Evolutionary conservation across 257 asterid genomes (phyloP).

Genomic region (Echites panduratus): DNA sequence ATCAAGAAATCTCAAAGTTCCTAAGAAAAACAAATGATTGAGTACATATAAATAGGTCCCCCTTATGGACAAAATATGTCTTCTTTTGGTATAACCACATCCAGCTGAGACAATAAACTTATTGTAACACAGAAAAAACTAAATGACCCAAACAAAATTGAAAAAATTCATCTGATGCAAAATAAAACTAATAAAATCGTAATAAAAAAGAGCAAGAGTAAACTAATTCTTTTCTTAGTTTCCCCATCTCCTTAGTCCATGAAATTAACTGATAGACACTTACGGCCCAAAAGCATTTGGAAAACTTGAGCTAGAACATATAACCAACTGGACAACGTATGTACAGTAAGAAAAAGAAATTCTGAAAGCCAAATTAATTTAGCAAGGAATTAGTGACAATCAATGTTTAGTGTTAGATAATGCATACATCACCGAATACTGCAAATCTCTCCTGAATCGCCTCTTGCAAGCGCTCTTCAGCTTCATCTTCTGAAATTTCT

Average conservation of each 20-base stretch:
- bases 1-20: neutral
- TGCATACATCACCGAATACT: constrained; percentile 84
- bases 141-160: neutral
- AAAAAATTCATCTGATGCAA: neutral
- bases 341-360: neutral
- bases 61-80: neutral
- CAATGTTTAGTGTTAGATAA: neutral
- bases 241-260: neutral
- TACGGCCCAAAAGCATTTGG: neutral
- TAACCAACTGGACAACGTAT: neutral
- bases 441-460: constrained; percentile 97
- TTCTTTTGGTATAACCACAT: neutral
- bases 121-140: neutral
- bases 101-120: neutral
- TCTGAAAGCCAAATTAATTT: neutral
- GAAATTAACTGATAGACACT: neutral
- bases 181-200: neutral
- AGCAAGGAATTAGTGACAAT: constrained; percentile 5
- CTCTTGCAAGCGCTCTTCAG: constrained; percentile 91
- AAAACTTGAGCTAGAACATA: neutral
- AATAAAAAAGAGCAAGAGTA: neutral
- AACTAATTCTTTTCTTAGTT: neutral
- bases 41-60: neutral
- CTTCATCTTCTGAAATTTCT: constrained; percentile 98
- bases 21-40: neutral